Base-by-base conservation (phyloP, 331 rosid genomes). In the Prunus yedoensis region DNA sequence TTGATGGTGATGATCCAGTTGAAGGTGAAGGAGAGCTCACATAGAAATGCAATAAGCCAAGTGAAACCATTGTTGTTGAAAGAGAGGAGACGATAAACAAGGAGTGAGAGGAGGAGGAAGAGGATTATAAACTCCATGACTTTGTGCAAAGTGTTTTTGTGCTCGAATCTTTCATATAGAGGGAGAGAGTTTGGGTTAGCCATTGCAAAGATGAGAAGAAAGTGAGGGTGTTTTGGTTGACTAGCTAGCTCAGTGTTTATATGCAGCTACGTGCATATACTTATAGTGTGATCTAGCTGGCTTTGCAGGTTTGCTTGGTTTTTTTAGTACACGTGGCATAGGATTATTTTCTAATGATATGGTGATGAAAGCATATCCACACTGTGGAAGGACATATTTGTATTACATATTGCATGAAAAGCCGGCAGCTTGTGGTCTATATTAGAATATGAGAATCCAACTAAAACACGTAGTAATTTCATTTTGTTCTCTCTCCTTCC, bases 11-110 rank as follows among this genome's bases (percentile, higher is more conserved):
- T 71, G 43, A 64, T 1, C 82, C 88, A 88, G n/a, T 79, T 65
- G 81, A 84, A 54, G 76, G 90, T 60, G 54, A 89, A 88, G 83
- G 89, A 91, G n/a, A 64, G 73, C 72, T 93, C 95, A 8, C 91
- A 87, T 1, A 81, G 57, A 15, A 87, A 76, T 5, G 96, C 93
- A 5, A 79, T 63, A 61, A 83, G 78, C 83, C 89, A 89, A 56
- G 84, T 65, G 56, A 77, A 69, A 64, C 85, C 82, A 68, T 74
- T 63, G 23, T 62, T 52, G 71, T 6, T 12, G 1, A 87, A 1
- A 32, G 70, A 75, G 71, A 86, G 43, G 11, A 87, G 0, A 18
- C 94, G 91, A 49, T 83, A 81, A 46, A 5, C 12, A 0, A 83
- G 80, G 8, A 90, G 74, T 57, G 78, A 72, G 7, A 85, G 66